Conservation (phyloP, 495 filamentous ascomycete genomes). For the Viridothelium virens region DNA sequence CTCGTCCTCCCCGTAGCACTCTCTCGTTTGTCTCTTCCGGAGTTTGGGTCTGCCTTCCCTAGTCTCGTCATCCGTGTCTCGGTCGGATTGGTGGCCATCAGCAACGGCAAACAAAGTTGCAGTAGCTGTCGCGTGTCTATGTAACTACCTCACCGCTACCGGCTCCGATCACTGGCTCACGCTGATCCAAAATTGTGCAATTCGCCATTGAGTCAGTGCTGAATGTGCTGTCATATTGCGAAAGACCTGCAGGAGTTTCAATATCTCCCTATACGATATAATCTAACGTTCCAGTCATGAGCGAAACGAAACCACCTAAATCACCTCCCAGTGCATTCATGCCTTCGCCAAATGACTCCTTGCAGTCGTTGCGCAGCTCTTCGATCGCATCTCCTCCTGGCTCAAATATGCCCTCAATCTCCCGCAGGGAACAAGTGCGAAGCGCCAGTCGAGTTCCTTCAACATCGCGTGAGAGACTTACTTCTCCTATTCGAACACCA, state of each 20-base stretch:
- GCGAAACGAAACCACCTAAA: constrained; percentile 4
- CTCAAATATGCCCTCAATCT: constrained; percentile 11
- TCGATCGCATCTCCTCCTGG: not conserved
- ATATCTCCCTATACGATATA: not conserved
- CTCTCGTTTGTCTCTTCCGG: not conserved
- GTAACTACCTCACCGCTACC: not conserved
- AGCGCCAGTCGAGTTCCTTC: constrained; percentile 7
- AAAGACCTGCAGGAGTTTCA: not conserved
- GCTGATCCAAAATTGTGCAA: not conserved
- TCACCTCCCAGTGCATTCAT: constrained; percentile 21
- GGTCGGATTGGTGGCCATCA: not conserved
- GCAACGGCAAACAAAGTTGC: not conserved
- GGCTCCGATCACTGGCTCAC: not conserved
- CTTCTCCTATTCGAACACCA: not conserved
- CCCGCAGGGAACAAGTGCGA: not conserved
- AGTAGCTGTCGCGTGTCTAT: constrained; percentile 1
- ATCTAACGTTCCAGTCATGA: not conserved
- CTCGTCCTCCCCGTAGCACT: not conserved
- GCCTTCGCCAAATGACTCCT: constrained; percentile 21
- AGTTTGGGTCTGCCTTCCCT: not conserved
- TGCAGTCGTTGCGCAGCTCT: constrained; percentile 6
- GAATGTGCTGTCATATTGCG: not conserved
- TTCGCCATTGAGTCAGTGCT: not conserved
- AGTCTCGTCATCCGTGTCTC: not conserved
- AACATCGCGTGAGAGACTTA: constrained; percentile 6